These are phyloP conservation scores for Sarocladium brachiariae DNA, from an alignment of 2,329 filamentous ascomycete species.

Conservation along the genomic window DNA sequence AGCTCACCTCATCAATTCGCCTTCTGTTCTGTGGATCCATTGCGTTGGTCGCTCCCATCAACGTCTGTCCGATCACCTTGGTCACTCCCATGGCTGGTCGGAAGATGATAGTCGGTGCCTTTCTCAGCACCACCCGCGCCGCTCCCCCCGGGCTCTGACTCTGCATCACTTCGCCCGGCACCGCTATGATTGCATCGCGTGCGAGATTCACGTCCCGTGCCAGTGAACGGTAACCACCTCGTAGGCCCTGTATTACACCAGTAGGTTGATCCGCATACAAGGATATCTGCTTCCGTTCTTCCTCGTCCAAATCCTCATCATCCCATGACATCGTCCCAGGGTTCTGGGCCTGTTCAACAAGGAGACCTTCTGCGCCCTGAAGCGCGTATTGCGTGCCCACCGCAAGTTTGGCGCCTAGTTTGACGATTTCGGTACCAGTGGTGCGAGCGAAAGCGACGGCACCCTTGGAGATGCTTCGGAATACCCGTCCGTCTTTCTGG, in stretches of 20 bases:
- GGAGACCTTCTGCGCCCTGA: constrained; percentile 77
- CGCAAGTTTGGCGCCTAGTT: constrained; percentile 86
- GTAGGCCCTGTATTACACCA: constrained; percentile 77
- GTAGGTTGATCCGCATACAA: constrained; percentile 92
- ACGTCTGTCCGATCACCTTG: constrained; percentile 79
- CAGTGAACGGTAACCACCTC: constrained; percentile 74
- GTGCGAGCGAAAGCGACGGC: constrained; percentile 85
- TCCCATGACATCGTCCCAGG: constrained; percentile 35
- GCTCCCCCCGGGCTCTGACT: constrained; percentile 74
- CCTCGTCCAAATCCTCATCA: constrained; percentile 56
- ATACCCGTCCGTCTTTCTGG: constrained; percentile 83
- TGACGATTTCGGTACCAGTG: constrained; percentile 89
- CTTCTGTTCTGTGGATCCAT: constrained; percentile 77
- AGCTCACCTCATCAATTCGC: constrained; percentile 78
- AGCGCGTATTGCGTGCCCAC: constrained; percentile 93
- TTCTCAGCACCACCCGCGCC: constrained; percentile 67
- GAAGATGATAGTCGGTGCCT: constrained; percentile 89
- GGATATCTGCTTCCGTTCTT: constrained; percentile 73
- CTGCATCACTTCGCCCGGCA: constrained; percentile 86
- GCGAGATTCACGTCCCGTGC: constrained; percentile 82
- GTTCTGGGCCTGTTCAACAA: constrained; percentile 39
- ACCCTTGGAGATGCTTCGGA: constrained; percentile 88
- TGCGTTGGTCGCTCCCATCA: constrained; percentile 87
- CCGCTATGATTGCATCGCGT: constrained; percentile 86
- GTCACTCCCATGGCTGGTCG: constrained; percentile 84